Base-by-base conservation (phyloP, 768 basidiomycete genomes). In the Leccinum uliginosum region DNA sequence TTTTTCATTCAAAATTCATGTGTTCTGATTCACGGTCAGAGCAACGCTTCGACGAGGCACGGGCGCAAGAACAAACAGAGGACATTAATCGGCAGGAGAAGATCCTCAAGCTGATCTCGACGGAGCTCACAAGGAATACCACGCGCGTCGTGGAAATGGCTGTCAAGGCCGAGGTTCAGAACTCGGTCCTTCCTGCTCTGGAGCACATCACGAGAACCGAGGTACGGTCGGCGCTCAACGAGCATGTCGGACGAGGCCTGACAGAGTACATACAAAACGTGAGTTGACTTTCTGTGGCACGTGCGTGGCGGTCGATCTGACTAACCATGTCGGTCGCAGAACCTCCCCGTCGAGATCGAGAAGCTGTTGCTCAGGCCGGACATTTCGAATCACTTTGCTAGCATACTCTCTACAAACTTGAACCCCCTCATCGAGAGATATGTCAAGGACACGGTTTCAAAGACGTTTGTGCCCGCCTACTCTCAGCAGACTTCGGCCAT, bases 101-200 rank as follows among this genome's bases (percentile, higher is more conserved):
- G 71, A 90, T 93, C 59, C 75, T 93, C 65, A 93, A 93, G 74
- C 75, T 93, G 53, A 92, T 93, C 62, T 93, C 91, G 23, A 89
- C 83, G 2, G 89, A 92, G 71, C 78, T 93, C 51, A 92, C 88
- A 9, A 85, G 88, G 73, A 93, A 93, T 63, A 93, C 91, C 11
- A 91, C 90, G 10, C 82, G 90, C 12, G 89, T 93, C 49, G 92
- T 94, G 45, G 92, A 94, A 74, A 81, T 87, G 80, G 92, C 91
- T 14, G 87, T 93, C 66, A 92, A 91, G 75, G 78, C 75, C 52
- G 91, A 93, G 68, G 87, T 93, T 15, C 90, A 90, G 68, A 86
- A 80, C 64, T 91, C 89, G 0, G 89, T 94, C 12, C 76, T 93
- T 19, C 92, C 92, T 4, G 82, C 90, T 8, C 76, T 94, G 32